These are phyloP conservation scores for Harringtonia aguacate DNA, from an alignment of 2,329 filamentous ascomycete genomes.

Conservation along the genomic window DNA sequence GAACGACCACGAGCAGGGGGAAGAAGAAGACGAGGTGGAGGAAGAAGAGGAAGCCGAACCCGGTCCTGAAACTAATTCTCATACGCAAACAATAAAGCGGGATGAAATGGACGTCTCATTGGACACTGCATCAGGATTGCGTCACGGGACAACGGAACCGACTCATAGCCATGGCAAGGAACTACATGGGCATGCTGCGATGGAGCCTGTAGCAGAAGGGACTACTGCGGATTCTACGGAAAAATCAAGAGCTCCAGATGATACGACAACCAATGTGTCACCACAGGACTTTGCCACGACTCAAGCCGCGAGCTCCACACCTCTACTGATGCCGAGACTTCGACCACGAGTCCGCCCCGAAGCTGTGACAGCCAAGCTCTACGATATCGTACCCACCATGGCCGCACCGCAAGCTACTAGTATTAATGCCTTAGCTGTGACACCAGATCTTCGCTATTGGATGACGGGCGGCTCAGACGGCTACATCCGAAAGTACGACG, in stretches of 20 bases:
- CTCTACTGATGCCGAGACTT: conserved; percentile 18
- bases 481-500: conserved; percentile 95
- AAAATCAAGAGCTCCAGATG: too few species aligned
- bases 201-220: conserved; percentile 5
- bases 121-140: too few species aligned
- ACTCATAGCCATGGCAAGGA: too few species aligned
- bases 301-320: conserved; percentile 19
- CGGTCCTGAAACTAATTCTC: too few species aligned
- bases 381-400: conserved; percentile 96
- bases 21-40: conserved; percentile 31
- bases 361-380: conserved; percentile 66
- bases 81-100: too few species aligned
- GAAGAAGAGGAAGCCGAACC: conserved; percentile 30
- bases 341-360: conserved; percentile 63
- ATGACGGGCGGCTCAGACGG: conserved; percentile 91
- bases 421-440: conserved; percentile 85
- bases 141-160: too few species aligned
- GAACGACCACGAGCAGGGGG: conserved; percentile 22
- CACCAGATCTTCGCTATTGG: conserved; percentile 89
- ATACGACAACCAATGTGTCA: not conserved
- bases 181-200: conserved; percentile 1
- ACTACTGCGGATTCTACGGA: conserved; percentile 8
- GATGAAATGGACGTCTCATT: too few species aligned
- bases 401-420: conserved; percentile 92
- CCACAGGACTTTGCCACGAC: too few species aligned